Conservation (phyloP, 352 stramenopile species). For the Phytophthora pisi region DNA sequence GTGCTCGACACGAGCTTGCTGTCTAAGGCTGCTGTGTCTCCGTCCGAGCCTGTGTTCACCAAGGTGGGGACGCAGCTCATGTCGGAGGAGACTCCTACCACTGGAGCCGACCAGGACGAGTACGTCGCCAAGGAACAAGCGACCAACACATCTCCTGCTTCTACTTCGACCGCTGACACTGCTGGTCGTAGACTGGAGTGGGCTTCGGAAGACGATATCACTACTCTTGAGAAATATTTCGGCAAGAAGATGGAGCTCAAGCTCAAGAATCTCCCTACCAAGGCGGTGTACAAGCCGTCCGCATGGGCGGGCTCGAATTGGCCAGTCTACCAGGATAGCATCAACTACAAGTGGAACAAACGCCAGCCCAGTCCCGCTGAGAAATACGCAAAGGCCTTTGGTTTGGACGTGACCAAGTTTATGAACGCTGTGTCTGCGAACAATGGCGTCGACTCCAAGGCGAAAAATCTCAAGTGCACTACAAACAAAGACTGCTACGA, state of each 20-base stretch:
- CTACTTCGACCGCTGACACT: not conserved
- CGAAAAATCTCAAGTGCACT: conserved; percentile 10
- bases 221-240: conserved; percentile 16
- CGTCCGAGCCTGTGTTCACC: not conserved
- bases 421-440: conserved; percentile 38
- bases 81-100: not conserved
- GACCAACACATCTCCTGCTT: not conserved
- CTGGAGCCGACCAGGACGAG: not conserved
- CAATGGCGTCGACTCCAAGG: conserved; percentile 33
- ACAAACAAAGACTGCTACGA: conserved; percentile 20
- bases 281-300: not conserved
- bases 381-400: conserved; percentile 51
- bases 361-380: conserved; percentile 32
- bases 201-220: conserved; percentile 2
- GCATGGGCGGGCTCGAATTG: conserved; percentile 40
- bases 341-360: conserved; percentile 52
- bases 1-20: conserved; percentile 14
- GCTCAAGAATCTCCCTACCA: conserved; percentile 23
- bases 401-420: conserved; percentile 33
- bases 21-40: conserved; percentile 9
- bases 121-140: not conserved
- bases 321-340: conserved; percentile 52
- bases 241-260: conserved; percentile 13
- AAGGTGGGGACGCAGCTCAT: conserved; percentile 15
- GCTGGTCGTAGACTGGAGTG: conserved; percentile 4